Conservation (phyloP, 192 early-diverging fungal genomes). For the Nowakowskiella sp. region DNA sequence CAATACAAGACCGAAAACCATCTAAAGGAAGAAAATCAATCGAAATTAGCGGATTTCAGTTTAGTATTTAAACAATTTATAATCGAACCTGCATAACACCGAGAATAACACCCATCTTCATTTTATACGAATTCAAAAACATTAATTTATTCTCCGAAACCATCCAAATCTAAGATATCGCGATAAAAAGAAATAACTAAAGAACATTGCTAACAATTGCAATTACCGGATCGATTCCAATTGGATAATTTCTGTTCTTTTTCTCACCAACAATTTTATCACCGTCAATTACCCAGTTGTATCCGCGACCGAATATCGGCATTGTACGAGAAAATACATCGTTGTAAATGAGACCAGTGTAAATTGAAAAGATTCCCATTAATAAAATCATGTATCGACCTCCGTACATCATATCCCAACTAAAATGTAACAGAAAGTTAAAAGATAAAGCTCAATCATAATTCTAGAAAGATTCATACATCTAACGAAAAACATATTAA, state of each 20-base stretch:
- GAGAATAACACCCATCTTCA: conserved; percentile 96
- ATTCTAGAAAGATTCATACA: not conserved
- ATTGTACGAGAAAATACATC: conserved; percentile 88
- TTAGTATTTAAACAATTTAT: not conserved
- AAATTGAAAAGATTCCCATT: conserved; percentile 97
- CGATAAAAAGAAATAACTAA: not conserved
- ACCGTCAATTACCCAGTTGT: conserved; percentile 60
- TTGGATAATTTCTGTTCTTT: conserved; percentile 58
- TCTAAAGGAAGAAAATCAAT: conserved; percentile 29
- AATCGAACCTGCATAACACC: conserved; percentile 77
- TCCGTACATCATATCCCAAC: conserved; percentile 80
- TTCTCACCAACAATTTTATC: conserved; percentile 53
- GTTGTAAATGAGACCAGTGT: conserved; percentile 96
- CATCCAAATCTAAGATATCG: conserved; percentile 65
- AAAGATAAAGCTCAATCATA: not conserved
- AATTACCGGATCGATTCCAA: conserved; percentile 82
- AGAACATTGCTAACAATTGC: conserved; percentile 1
- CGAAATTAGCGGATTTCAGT: not conserved
- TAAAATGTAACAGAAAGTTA: conserved; percentile 17
- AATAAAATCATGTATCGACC: conserved; percentile 97
- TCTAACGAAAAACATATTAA: no score
- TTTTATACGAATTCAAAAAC: conserved; percentile 99
- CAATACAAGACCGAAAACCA: conserved; percentile 89
- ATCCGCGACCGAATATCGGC: conserved; percentile 67
- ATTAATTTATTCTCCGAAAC: conserved; percentile 86